These are phyloP conservation scores for Rhytidhysteron rufulum DNA, from an alignment of 2,329 filamentous ascomycete genomes.

Conservation along the genomic window DNA sequence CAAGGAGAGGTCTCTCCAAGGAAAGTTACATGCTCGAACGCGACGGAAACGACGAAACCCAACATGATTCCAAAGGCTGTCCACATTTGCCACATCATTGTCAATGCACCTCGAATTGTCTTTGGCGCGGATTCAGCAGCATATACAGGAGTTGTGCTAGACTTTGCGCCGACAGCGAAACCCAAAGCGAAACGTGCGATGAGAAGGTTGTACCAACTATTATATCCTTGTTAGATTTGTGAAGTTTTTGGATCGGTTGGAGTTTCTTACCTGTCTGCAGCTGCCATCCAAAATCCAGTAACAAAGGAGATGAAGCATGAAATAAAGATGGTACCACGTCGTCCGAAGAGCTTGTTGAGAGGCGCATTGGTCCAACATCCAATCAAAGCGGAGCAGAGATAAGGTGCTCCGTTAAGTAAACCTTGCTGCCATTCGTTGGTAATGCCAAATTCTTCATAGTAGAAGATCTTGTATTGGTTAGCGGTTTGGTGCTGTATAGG, in stretches of 20 bases:
- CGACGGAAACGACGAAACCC: slow-evolving; percentile 4
- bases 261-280: slow-evolving; percentile 47
- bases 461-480: too few species aligned
- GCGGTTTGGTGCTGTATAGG: slow-evolving; percentile 1
- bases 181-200: slow-evolving; percentile 41
- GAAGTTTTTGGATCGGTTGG: too few species aligned
- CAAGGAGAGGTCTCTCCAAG: slow-evolving; percentile 1
- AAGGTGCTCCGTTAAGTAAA: slow-evolving; percentile 44
- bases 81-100: slow-evolving; percentile 46
- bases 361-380: slow-evolving; percentile 54
- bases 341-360: slow-evolving; percentile 55
- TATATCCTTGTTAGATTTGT: background rate
- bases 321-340: slow-evolving; percentile 62
- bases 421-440: slow-evolving; percentile 25
- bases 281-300: slow-evolving; percentile 41
- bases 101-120: slow-evolving; percentile 42
- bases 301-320: slow-evolving; percentile 43
- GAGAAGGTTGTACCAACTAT: slow-evolving; percentile 32
- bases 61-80: slow-evolving; percentile 15
- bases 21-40: slow-evolving; percentile 1
- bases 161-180: slow-evolving; percentile 41
- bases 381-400: slow-evolving; percentile 42
- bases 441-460: background rate
- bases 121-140: slow-evolving; percentile 42
- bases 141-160: slow-evolving; percentile 21